Percentiles rank a stretch among this genome's conserved stretches.
Conservation (phyloP, 805 yeast genomes). For the Nakazawaea molendinolei region DNA sequence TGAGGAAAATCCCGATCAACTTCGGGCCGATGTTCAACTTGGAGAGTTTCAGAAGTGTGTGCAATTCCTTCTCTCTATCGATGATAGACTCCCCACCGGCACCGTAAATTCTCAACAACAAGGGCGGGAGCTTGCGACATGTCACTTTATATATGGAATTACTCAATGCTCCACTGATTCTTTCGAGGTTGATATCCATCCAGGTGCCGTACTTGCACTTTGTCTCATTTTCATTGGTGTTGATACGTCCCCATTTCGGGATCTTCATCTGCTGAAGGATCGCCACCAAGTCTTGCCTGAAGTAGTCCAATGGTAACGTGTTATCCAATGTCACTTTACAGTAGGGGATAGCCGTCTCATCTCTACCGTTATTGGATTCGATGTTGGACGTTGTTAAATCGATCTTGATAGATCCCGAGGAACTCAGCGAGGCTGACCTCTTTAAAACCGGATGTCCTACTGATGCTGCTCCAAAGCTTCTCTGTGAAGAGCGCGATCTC, state of each 20-base stretch:
- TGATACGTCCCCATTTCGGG: conserved; percentile 70
- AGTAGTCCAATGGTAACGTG: conserved; percentile 73
- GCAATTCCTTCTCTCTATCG: conserved; percentile 77
- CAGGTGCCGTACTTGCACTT: too few relatives aligned
- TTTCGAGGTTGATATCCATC: conserved; percentile 43
- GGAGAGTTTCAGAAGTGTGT: conserved; percentile 66
- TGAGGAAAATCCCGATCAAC: conserved; percentile 79
- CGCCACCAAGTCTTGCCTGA: conserved; percentile 72
- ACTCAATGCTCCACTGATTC: conserved; percentile 91
- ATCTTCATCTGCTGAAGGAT: conserved; percentile 58
- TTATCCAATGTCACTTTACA: conserved; percentile 58
- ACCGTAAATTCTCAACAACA: conserved; percentile 82
- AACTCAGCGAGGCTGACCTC: conserved; percentile 9
- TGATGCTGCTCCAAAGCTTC: conserved; percentile 2
- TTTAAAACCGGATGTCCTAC: conserved; percentile 9
- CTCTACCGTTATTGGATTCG: neutral
- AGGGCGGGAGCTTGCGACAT: conserved; percentile 39
- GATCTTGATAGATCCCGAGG: conserved; percentile 5
- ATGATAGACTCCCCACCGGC: conserved; percentile 79
- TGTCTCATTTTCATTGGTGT: conserved; percentile 30
- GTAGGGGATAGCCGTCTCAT: conserved; percentile 4
- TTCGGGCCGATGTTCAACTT: conserved; percentile 80
- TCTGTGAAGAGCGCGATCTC: conserved; percentile 2
- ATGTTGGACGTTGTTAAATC: neutral
- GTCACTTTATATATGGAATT: conserved; percentile 76